A percentile compares a stretch with the other conserved stretches of the same genome.
These are phyloP conservation scores for Cladosporium phlei DNA, from an alignment of 2,329 filamentous ascomycete species.

Conservation along the genomic window DNA sequence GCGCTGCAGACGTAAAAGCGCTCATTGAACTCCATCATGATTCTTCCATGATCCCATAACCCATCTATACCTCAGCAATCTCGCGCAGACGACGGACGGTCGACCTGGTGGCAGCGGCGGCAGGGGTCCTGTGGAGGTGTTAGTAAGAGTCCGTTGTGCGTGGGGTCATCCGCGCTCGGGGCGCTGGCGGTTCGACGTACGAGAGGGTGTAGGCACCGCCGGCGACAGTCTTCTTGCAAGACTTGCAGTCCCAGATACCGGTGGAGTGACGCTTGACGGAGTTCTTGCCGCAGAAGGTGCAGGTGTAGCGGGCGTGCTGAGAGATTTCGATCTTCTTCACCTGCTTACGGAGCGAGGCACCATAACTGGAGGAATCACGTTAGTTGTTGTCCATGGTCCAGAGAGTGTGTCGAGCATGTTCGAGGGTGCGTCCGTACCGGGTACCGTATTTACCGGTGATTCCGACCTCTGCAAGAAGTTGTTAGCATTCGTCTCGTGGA, in stretches of 20 bases:
- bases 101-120: slow-evolving; percentile 88
- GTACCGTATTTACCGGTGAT: slow-evolving; percentile 99
- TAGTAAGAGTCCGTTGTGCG: slow-evolving; percentile 14
- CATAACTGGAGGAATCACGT: slow-evolving; percentile 60
- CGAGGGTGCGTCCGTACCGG: slow-evolving; percentile 58
- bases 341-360: slow-evolving; percentile 99
- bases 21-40: slow-evolving; percentile 17
- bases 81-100: slow-evolving; percentile 96
- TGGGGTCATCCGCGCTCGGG: slow-evolving; percentile 60
- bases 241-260: slow-evolving; percentile 95
- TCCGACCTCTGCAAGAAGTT: slow-evolving; percentile 62
- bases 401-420: slow-evolving; percentile 2
- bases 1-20: slow-evolving; percentile 18
- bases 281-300: slow-evolving; percentile 98
- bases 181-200: slow-evolving; percentile 73
- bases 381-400: slow-evolving; percentile 1
- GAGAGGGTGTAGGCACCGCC: slow-evolving; percentile 93
- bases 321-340: slow-evolving; percentile 99
- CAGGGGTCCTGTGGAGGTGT: slow-evolving; percentile 64
- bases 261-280: slow-evolving; percentile 70
- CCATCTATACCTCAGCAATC: slow-evolving; percentile 81
- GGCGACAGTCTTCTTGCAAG: slow-evolving; percentile 89
- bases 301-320: slow-evolving; percentile 95
- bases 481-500: slow-evolving; percentile 7
- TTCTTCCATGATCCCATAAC: slow-evolving; percentile 12